A percentile compares a stretch with the other conserved stretches of the same genome.
Conservation (phyloP, 2,329 filamentous ascomycete genomes). For the Aspergillus costaricaensis region DNA sequence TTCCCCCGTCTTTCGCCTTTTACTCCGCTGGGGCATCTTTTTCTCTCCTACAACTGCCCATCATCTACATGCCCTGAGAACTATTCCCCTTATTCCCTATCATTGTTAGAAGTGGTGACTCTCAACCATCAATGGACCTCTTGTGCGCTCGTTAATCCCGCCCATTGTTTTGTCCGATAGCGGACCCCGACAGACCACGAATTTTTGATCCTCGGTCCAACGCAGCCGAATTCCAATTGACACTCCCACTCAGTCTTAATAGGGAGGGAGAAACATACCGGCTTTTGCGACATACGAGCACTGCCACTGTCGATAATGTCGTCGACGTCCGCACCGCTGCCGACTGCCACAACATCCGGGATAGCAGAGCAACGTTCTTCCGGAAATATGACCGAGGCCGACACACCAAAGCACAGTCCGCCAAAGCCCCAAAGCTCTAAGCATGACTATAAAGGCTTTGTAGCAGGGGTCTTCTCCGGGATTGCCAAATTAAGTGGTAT, state of each 20-base stretch:
- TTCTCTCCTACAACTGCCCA: background rate
- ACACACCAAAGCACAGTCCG: conserved; percentile 10
- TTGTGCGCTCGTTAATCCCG: background rate
- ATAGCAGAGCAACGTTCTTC: conserved; percentile 11
- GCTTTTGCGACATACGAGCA: background rate
- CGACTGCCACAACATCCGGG: conserved; percentile 4
- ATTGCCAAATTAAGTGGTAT: conserved; percentile 83
- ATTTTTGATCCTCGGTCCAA: background rate
- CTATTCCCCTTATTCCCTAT: background rate
- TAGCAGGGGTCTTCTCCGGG: conserved; percentile 93
- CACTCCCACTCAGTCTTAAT: background rate
- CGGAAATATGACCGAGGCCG: conserved; percentile 4
- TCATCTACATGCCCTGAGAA: background rate
- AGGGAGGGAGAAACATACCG: background rate
- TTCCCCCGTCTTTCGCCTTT: conserved; percentile 3
- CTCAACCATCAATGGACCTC: background rate
- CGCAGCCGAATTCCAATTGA: background rate
- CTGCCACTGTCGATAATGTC: conserved; percentile 21
- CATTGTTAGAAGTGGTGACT: background rate
- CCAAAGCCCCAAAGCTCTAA: conserved; percentile 25
- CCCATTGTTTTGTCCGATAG: conserved; percentile 14
- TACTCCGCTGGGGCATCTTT: background rate
- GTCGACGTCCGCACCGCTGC: conserved; percentile 19
- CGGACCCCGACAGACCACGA: conserved; percentile 9
- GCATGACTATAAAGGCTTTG: conserved; percentile 87